These are phyloP conservation scores for Ophiognomonia clavigignenti-juglandacearum DNA, from an alignment of 2,329 filamentous ascomycete genomes.

Conservation along the genomic window DNA sequence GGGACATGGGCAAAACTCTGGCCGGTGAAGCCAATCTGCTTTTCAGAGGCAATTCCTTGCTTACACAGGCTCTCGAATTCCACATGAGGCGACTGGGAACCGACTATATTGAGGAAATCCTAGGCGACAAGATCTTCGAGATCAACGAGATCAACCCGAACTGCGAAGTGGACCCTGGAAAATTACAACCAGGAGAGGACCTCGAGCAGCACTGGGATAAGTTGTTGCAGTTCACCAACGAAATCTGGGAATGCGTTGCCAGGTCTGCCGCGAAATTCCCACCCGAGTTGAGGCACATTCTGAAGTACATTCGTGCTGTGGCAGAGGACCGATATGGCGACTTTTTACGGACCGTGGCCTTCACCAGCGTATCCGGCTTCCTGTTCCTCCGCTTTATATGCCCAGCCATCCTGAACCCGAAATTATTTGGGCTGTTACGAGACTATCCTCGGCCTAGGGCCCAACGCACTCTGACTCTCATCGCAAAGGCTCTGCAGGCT, in stretches of 20 bases:
- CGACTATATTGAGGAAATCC: constrained; percentile 83
- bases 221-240: constrained; percentile 70
- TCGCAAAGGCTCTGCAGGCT: constrained; percentile 88
- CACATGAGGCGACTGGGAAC: constrained; percentile 94
- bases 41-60: constrained; percentile 88
- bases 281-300: constrained; percentile 74
- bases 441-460: constrained; percentile 81
- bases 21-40: constrained; percentile 89
- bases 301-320: constrained; percentile 87
- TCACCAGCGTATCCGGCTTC: constrained; percentile 93
- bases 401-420: constrained; percentile 91
- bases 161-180: constrained; percentile 92
- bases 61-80: constrained; percentile 89
- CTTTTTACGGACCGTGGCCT: constrained; percentile 82
- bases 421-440: constrained; percentile 77
- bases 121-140: constrained; percentile 79
- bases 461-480: constrained; percentile 83
- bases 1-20: constrained; percentile 73
- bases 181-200: constrained; percentile 62
- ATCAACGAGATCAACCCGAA: constrained; percentile 89
- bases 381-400: constrained; percentile 93
- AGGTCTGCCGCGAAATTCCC: constrained; percentile 72
- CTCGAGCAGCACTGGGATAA: constrained; percentile 78
- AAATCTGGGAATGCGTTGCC: constrained; percentile 80
- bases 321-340: constrained; percentile 93